These are phyloP conservation scores for Xylaria sp. DNA, from an alignment of 2,329 filamentous ascomycete genomes.

Conservation along the genomic window DNA sequence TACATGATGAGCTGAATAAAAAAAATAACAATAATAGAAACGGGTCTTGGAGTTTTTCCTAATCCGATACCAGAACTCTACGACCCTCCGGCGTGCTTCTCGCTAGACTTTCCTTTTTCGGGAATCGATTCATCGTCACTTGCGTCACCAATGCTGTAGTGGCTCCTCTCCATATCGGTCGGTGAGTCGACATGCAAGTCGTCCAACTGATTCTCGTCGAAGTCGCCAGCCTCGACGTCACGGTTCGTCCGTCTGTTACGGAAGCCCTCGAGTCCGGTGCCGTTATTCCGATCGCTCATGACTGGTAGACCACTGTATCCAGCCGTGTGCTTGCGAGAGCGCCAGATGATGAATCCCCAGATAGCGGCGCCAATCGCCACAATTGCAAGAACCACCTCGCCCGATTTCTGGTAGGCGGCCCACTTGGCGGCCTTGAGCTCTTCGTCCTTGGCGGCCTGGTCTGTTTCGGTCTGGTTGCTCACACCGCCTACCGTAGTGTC, in stretches of 20 bases:
- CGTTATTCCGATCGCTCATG: constrained; percentile 51
- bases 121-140: constrained; percentile 59
- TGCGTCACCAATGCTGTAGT: constrained; percentile 67
- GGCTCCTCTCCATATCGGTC: constrained; percentile 52
- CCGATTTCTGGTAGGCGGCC: constrained; percentile 88
- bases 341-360: constrained; percentile 81
- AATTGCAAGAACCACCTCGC: constrained; percentile 84
- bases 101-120: constrained; percentile 42
- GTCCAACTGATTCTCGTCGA: constrained; percentile 73
- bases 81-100: constrained; percentile 28
- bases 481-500: constrained; percentile 81
- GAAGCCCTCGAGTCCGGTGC: constrained; percentile 58
- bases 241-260: constrained; percentile 56
- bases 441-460: constrained; percentile 74
- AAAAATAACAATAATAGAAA: constrained; percentile 1
- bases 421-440: constrained; percentile 85
- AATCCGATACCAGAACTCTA: constrained; percentile 13
- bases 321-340: constrained; percentile 64
- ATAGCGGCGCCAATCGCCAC: constrained; percentile 76
- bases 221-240: constrained; percentile 71
- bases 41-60: neutral
- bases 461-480: constrained; percentile 67
- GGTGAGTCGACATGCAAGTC: constrained; percentile 66
- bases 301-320: constrained; percentile 64
- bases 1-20: constrained; percentile 5